Base-by-base conservation (phyloP, 2,329 filamentous ascomycete species). In the Aspergillaceae sp. region DNA sequence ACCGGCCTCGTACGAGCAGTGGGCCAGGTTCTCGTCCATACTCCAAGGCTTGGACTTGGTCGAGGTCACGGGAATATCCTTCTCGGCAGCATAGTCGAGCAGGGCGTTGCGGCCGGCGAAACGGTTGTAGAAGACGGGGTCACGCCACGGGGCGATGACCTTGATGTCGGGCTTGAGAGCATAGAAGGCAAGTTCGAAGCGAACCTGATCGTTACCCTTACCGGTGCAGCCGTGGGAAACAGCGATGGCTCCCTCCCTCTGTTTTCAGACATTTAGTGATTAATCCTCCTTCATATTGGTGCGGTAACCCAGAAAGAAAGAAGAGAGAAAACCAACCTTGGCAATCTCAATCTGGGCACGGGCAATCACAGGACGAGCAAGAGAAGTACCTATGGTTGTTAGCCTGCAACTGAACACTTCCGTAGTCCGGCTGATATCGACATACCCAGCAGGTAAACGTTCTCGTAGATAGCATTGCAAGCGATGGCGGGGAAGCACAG, bases 401-500 rank as follows among this genome's bases (percentile, higher is more conserved):
- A 32, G 30, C 30, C 30, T 9, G 5, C 6, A 32, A 6, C 8
- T 32, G 2, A 32, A 6, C 30, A 5, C 5, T 9, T 32, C 30
- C 30, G 5, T 32, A 32, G 5, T 32, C 30, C 5, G 30, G 1
- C 8, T 8, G 8, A 11, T 40, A 49, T 61, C 62, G 46, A 52
- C 60, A 52, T 64, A 69, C 77, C 72, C 52, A 81, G 72, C 41
- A 80, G 73, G 69, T 81, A 81, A 52, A 75, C 71, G 61, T 82
- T 82, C 73, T 88, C 80, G 64, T 82, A 84, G 65, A 82, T 78
- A 51, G 79, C 80, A 54, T 83, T 65, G 61, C 62, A 81, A 52
- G 50, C 52, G 52, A 92, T 79, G 51, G 87, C 86, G 44, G 79
- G 83, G 78, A 83, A 90, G 74, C 83, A 84, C 40, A 92, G 76